Percentiles rank a stretch among this genome's conserved stretches.
Conservation (phyloP, 192 early-diverging fungal genomes). For the Coemansia sp. region DNA sequence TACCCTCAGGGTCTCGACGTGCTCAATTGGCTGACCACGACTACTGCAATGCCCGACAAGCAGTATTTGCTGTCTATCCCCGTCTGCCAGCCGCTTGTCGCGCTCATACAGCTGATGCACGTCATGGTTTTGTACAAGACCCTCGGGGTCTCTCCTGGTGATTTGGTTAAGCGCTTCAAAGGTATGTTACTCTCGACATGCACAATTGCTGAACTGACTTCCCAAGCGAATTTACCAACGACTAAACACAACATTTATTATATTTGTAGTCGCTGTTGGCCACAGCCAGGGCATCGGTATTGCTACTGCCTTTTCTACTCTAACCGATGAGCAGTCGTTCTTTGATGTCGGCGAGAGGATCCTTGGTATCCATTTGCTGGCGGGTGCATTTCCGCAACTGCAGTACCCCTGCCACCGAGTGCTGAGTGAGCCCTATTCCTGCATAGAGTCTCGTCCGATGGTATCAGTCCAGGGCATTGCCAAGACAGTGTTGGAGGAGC, state of each 20-base stretch:
- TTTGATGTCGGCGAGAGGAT: too few relatives aligned
- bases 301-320: slow-evolving; percentile 80
- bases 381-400: too few relatives aligned
- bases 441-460: too few relatives aligned
- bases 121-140: too few relatives aligned
- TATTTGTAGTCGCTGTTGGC: slow-evolving; percentile 21
- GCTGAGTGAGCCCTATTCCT: too few relatives aligned
- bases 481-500: neutral
- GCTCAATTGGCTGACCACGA: slow-evolving; percentile 74
- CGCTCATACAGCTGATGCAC: slow-evolving; percentile 73
- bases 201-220: too few relatives aligned
- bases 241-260: neutral
- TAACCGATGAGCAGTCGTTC: slow-evolving; percentile 77
- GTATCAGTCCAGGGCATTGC: too few relatives aligned
- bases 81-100: slow-evolving; percentile 22
- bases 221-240: slow-evolving; percentile 8
- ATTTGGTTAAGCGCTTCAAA: too few relatives aligned
- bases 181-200: too few relatives aligned
- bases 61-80: slow-evolving; percentile 72
- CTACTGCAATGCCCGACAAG: slow-evolving; percentile 68
- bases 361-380: too few relatives aligned
- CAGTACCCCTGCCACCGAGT: too few relatives aligned
- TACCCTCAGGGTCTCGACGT: slow-evolving; percentile 76
- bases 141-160: too few relatives aligned
- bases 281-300: slow-evolving; percentile 63